A percentile compares a stretch with the other conserved stretches of the same genome.
phyloP scores from a whole-genome alignment of 1,284 basidiomycete species.

The Puccinia polysora region DNA sequence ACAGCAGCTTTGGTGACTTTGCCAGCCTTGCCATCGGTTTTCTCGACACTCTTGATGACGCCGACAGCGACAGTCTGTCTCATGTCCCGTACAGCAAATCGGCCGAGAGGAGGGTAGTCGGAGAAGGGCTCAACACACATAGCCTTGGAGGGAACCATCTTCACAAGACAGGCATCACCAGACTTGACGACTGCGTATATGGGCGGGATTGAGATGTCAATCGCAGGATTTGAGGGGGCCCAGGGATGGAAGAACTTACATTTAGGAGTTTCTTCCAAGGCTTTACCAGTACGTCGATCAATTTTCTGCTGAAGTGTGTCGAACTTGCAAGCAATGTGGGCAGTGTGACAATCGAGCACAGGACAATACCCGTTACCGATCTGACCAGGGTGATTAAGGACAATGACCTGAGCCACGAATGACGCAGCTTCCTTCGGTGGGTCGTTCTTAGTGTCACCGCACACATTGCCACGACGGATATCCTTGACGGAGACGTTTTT shows the following conservation, averaged over 20 bases:
- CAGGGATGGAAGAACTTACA: slow-evolving; percentile 62
- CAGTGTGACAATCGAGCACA: slow-evolving; percentile 99
- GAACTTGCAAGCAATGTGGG: slow-evolving; percentile 99
- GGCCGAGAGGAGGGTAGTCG: slow-evolving; percentile 93
- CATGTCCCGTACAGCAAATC: slow-evolving; percentile 68
- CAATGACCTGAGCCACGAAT: slow-evolving; percentile 99
- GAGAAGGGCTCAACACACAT: slow-evolving; percentile 61
- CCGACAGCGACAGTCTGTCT: slow-evolving; percentile 82
- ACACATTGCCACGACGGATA: slow-evolving; percentile 99
- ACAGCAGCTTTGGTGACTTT: slow-evolving; percentile 46
- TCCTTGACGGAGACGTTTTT: slow-evolving; percentile 99
- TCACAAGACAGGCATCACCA: slow-evolving; percentile 77
- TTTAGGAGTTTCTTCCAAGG: slow-evolving; percentile 81
- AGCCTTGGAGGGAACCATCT: slow-evolving; percentile 92
- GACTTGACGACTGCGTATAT: slow-evolving; percentile 48
- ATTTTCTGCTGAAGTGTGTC: slow-evolving; percentile 97
- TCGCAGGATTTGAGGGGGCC: slow-evolving; percentile 76
- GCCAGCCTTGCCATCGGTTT: slow-evolving; percentile 76
- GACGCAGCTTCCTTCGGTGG: slow-evolving; percentile 98
- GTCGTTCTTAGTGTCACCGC: slow-evolving; percentile 99
- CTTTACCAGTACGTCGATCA: slow-evolving; percentile 95
- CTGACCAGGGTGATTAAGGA: slow-evolving; percentile 99
- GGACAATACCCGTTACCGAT: slow-evolving; percentile 97
- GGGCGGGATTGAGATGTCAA: background rate
- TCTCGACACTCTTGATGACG: slow-evolving; percentile 93